Percentiles rank a stretch among this genome's conserved stretches.
phyloP scores from a whole-genome alignment of 495 filamentous ascomycete species.

The Lasiosphaeria hispida region DNA sequence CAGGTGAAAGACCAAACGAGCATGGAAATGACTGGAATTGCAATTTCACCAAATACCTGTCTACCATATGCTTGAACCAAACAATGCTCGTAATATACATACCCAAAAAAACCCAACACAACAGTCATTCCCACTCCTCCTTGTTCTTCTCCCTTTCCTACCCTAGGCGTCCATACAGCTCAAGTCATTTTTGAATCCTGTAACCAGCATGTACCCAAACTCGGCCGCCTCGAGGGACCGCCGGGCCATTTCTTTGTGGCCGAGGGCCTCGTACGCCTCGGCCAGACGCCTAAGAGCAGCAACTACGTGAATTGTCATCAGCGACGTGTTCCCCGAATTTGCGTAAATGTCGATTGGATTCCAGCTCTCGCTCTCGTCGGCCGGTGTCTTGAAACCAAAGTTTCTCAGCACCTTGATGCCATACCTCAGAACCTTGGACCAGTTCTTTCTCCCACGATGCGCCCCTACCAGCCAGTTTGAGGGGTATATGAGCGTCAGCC shows the following conservation, averaged over 20 bases:
- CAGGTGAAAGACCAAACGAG: too few species aligned
- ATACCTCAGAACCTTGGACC: constrained; percentile 37
- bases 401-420: constrained; percentile 38
- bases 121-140: too few species aligned
- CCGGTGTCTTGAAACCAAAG: constrained; percentile 40
- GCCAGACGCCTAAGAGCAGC: constrained; percentile 36
- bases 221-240: constrained; percentile 32
- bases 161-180: constrained; percentile 11
- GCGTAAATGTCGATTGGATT: constrained; percentile 28
- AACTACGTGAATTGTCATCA: constrained; percentile 43
- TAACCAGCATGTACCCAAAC: constrained; percentile 39
- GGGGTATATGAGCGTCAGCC: constrained; percentile 43
- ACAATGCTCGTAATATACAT: too few species aligned
- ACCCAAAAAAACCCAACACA: too few species aligned
- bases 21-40: too few species aligned
- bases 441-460: constrained; percentile 36
- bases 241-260: constrained; percentile 25
- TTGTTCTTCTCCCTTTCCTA: too few species aligned
- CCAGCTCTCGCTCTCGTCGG: constrained; percentile 25
- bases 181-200: constrained; percentile 37
- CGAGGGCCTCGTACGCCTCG: constrained; percentile 33
- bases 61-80: too few species aligned
- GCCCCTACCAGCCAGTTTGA: constrained; percentile 43
- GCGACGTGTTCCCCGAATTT: constrained; percentile 18
- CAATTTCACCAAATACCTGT: too few species aligned